Base-by-base conservation (phyloP, 2,329 filamentous ascomycete genomes). In the Westerdykella aurantiaca region DNA sequence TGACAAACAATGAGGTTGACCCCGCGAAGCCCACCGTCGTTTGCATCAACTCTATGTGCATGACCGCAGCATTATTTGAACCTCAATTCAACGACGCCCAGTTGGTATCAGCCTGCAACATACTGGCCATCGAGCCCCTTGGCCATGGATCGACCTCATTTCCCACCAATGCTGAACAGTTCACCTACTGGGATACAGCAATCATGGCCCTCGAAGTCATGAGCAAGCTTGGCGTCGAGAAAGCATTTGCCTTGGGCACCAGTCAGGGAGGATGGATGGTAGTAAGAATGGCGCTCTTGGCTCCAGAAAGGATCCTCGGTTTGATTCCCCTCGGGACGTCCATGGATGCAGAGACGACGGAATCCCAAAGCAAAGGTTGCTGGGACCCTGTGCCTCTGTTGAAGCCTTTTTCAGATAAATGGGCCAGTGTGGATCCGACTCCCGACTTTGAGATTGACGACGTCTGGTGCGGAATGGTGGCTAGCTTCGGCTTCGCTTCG, bases 181-280 rank as follows among this genome's bases (percentile, higher is more conserved):
- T 69, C 52, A 79, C 75, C 5, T 79, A 79, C 54, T 79, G 76
- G 76, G 75, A 77, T 51, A 70, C 73, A 0, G 74, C 74, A 1
- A 66, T 70, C 42, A 76, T 71, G 66, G 67, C 66, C 40, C 21
- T 71, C 11, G 65, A 69, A 48, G 68, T 69, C 5, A 53, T 72
- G 46, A 63, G 69, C 18, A 56, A 52, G 2, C 45, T 77, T 6
- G 62, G 63, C 0, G 68, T 76, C 14, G 50, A 67, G 12, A 71
- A 69, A 48, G 68, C 68, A 0, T 76, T 76, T 47, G 70, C 68
- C 0, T 58, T 77, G 16, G 75, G 76, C 0, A 78, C 74, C 2
- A 75, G 72, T 45, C 76, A 79, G 54, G 76, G 75, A 0, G 75
- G 76, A 0, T 79, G 74, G 73, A 70, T 79, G 10, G 69, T 69